phyloP scores from a whole-genome alignment of 305 asterid genomes.

The Galium porrigens region DNA sequence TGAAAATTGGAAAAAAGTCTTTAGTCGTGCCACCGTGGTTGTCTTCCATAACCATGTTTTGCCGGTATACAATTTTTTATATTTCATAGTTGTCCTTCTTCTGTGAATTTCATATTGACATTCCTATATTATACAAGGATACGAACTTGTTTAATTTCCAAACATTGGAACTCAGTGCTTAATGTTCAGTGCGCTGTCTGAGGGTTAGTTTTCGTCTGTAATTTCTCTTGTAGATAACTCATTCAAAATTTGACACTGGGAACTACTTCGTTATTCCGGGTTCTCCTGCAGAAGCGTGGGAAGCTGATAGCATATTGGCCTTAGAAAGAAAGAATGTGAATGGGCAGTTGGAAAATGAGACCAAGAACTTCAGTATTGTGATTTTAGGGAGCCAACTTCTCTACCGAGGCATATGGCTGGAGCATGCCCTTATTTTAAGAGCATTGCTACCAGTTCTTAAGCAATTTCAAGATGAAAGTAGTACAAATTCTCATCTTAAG shows the following conservation, averaged over 20 bases:
- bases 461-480: conserved; percentile 25
- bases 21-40: conserved; percentile 56
- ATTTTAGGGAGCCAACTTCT: conserved; percentile 63
- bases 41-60: conserved; percentile 74
- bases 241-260: conserved; percentile 68
- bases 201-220: conserved; percentile 10
- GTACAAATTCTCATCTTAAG: conserved; percentile 43
- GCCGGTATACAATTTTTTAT: conserved; percentile 40
- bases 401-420: conserved; percentile 80
- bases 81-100: not conserved
- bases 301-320: conserved; percentile 31
- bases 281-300: conserved; percentile 59
- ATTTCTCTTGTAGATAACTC: conserved; percentile 43
- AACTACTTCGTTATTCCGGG: conserved; percentile 82
- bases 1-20: conserved; percentile 59
- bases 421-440: conserved; percentile 71
- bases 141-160: not conserved
- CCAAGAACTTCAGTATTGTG: conserved; percentile 45
- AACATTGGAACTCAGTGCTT: not conserved
- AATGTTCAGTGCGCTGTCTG: conserved; percentile 1
- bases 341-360: conserved; percentile 27
- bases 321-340: conserved; percentile 22
- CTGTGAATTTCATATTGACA: not conserved
- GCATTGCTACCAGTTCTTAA: conserved; percentile 48
- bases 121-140: not conserved